Evolutionary conservation across 2,329 filamentous ascomycete species (phyloP).

Genomic region (Ophiosphaerella herpotricha): DNA sequence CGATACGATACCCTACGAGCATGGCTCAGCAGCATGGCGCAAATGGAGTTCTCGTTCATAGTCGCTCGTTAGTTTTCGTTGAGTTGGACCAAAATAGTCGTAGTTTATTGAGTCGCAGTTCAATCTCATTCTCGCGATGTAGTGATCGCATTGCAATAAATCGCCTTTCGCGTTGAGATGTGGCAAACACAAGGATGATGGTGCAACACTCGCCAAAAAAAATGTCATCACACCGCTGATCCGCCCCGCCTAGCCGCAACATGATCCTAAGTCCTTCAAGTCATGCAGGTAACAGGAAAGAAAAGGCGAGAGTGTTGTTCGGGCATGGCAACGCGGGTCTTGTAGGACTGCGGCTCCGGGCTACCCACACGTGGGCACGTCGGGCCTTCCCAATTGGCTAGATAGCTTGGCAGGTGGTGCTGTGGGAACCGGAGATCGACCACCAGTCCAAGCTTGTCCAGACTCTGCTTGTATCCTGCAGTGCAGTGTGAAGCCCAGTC

Average conservation of each 20-base stretch:
- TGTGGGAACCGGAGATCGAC: slow-evolving; percentile 10
- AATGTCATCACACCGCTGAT: slow-evolving; percentile 1
- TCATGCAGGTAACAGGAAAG: slow-evolving; percentile 2
- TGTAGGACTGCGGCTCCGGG: slow-evolving; percentile 3
- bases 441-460: slow-evolving; percentile 17
- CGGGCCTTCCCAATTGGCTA: slow-evolving; percentile 22
- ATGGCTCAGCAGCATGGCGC: slow-evolving; percentile 21
- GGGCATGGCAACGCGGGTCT: slow-evolving; percentile 7
- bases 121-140: not conserved
- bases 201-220: not conserved
- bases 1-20: slow-evolving; percentile 34
- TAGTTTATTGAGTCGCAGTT: not conserved
- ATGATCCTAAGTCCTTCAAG: no score
- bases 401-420: slow-evolving; percentile 8
- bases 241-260: not conserved
- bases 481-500: slow-evolving; percentile 7
- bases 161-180: no score
- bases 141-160: not conserved
- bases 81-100: not conserved
- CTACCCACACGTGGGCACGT: slow-evolving; percentile 21
- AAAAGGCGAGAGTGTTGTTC: slow-evolving; percentile 3
- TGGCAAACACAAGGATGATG: no score
- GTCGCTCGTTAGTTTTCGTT: not conserved
- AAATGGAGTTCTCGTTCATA: slow-evolving; percentile 16
- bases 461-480: slow-evolving; percentile 5